phyloP scores from a whole-genome alignment of 805 yeast genomes.

The Candida verbasci region DNA sequence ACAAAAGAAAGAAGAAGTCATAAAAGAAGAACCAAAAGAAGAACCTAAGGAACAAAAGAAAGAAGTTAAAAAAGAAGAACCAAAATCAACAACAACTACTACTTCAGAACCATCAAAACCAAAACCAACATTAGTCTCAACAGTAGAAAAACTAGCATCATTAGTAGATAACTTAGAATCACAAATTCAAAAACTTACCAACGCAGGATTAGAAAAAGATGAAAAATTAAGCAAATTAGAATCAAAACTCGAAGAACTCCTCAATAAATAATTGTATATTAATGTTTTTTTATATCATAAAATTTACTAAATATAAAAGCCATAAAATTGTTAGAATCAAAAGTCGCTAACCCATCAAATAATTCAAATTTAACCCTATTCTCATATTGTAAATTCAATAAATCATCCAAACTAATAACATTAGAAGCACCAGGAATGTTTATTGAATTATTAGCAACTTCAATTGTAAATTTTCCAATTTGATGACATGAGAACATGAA shows the following conservation, averaged over 20 bases:
- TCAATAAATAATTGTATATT: constrained; percentile 29
- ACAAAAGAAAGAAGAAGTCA: constrained; percentile 16
- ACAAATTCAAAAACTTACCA: constrained; percentile 47
- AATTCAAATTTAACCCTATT: constrained; percentile 48
- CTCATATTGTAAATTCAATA: constrained; percentile 72
- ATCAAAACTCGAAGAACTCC: constrained; percentile 52
- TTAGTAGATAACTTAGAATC: constrained; percentile 56
- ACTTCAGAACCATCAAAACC: constrained; percentile 13
- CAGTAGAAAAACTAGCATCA: constrained; percentile 61
- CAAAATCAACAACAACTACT: neutral
- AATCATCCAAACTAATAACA: constrained; percentile 62
- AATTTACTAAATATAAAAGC: constrained; percentile 72
- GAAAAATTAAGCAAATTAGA: constrained; percentile 56
- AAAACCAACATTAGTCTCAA: constrained; percentile 64
- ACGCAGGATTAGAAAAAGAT: constrained; percentile 61
- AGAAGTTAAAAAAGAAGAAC: neutral
- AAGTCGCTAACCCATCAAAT: constrained; percentile 64
- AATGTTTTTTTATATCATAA: constrained; percentile 47
- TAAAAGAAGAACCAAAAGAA: constrained; percentile 16
- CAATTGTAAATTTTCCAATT: constrained; percentile 68
- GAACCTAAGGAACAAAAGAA: neutral
- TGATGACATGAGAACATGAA: constrained; percentile 74
- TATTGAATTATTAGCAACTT: constrained; percentile 69
- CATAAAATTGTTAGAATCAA: constrained; percentile 65
- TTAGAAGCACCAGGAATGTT: constrained; percentile 58